A percentile compares a stretch with the other conserved stretches of the same genome.
phyloP scores from a whole-genome alignment of 2,329 filamentous ascomycete genomes.

The Penicillium sp. region DNA sequence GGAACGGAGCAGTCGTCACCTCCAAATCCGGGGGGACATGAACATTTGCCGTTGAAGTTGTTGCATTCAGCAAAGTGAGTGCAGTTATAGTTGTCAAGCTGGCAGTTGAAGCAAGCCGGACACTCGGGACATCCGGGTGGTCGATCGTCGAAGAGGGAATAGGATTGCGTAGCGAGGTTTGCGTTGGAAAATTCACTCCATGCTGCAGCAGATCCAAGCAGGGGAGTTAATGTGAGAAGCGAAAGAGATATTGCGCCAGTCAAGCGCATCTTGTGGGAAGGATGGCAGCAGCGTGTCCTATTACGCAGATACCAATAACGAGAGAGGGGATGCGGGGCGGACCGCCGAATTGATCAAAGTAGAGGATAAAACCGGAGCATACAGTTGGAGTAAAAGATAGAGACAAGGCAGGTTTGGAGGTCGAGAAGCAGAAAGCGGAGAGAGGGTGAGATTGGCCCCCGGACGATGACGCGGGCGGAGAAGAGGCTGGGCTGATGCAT shows the following conservation, averaged over 20 bases:
- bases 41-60: conserved; percentile 81
- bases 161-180: conserved; percentile 55
- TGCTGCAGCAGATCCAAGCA: conserved; percentile 18
- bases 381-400: not conserved
- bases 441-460: conserved; percentile 16
- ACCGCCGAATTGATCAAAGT: conserved; percentile 5
- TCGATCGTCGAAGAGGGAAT: conserved; percentile 63
- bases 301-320: conserved; percentile 4
- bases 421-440: conserved; percentile 11
- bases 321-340: conserved; percentile 4
- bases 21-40: conserved; percentile 83
- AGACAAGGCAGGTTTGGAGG: conserved; percentile 3
- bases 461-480: conserved; percentile 29
- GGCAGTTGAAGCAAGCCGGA: conserved; percentile 80
- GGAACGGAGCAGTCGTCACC: conserved; percentile 88
- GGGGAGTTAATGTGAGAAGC: conserved; percentile 22
- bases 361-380: not conserved
- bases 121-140: conserved; percentile 44
- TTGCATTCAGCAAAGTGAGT: conserved; percentile 86
- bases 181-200: conserved; percentile 51
- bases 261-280: conserved; percentile 23
- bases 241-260: conserved; percentile 18
- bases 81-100: conserved; percentile 83
- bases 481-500: conserved; percentile 22
- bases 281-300: conserved; percentile 7